Base-by-base conservation (phyloP, 202 grass and related monocot species). In the Brachypodium distachyon region DNA sequence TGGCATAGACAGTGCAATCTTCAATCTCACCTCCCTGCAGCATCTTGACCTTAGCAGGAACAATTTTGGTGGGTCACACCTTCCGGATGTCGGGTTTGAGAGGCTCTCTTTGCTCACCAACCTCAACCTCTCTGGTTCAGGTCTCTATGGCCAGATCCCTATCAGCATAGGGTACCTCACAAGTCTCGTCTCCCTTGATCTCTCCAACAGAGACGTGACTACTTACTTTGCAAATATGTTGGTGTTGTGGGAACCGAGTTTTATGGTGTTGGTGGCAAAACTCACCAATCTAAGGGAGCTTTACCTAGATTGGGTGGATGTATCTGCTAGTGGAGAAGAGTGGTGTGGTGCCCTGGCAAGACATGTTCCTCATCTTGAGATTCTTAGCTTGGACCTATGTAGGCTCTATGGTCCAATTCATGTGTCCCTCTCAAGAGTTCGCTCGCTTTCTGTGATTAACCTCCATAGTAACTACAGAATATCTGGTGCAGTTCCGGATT, bases 101-200 rank as follows among this genome's bases (percentile, higher is more conserved):
- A 69, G 43, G 16, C 50, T 71, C 7, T 31, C 19, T 29, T 13
- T n/a, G 13, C 77, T 81, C 12, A 71, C 47, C 64, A 17, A 81
- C 19, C 77, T 81, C 61, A 72, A 81, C 29, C 43, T 81, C 55
- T 81, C 78, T 17, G 2, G 2, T 56, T 44, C 78, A n/a, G 12
- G 14, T 3, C 37, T 72, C 18, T 1, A 1, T 9, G 78, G 78
- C 25, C 78, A 49, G 16, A 25, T 81, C 1, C 77, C 77, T 16
- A 81, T 71, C 56, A 48, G 77, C 77, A 80, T 80, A 3, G 63
- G 58, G 5, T 25, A 60, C 8, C 77, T 80, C 51, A 72, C 50
- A 32, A 50, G 59, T 1, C 58, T 81, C 7, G 16, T 82, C 79
- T 73, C 53, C 22, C 38, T 82, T 23, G 79, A 81, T 11, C 79